Evolutionary conservation across 2,329 filamentous ascomycete genomes (phyloP).

Genomic region (Phialemoniopsis sp.): DNA sequence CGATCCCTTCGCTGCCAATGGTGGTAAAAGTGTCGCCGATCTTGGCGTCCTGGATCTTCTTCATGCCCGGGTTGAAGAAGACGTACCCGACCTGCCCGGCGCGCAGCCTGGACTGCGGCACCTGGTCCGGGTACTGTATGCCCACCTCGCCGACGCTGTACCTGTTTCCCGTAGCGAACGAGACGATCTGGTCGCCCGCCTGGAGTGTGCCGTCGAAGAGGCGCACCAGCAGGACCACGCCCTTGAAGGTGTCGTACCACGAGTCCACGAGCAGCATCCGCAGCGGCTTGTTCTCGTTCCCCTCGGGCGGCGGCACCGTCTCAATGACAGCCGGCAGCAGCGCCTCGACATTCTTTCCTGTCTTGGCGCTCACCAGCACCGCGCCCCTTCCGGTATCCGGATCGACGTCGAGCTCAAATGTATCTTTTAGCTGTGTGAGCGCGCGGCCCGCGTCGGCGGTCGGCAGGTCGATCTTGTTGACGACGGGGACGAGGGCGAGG

Average conservation of each 20-base stretch:
- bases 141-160: constrained; percentile 96
- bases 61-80: constrained; percentile 98
- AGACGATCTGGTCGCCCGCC: constrained; percentile 81
- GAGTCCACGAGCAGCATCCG: constrained; percentile 90
- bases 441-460: constrained; percentile 85
- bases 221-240: constrained; percentile 85
- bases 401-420: constrained; percentile 81
- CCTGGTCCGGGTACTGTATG: constrained; percentile 90
- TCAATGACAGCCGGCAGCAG: constrained; percentile 84
- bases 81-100: constrained; percentile 96
- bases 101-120: constrained; percentile 72
- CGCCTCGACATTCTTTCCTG: constrained; percentile 79
- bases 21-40: constrained; percentile 93
- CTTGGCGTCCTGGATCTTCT: constrained; percentile 90
- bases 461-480: constrained; percentile 95
- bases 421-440: constrained; percentile 77
- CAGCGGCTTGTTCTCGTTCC: constrained; percentile 68
- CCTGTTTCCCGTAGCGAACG: constrained; percentile 81
- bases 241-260: constrained; percentile 96
- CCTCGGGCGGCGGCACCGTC: constrained; percentile 74
- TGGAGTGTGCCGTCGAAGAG: constrained; percentile 84
- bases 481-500: constrained; percentile 78
- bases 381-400: constrained; percentile 48
- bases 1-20: constrained; percentile 68
- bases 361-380: constrained; percentile 83